Percentiles rank a stretch among this genome's conserved stretches.
These are phyloP conservation scores for Pelargonium myrrhifolium DNA, from an alignment of 441 rosid genomes.

Conservation along the genomic window DNA sequence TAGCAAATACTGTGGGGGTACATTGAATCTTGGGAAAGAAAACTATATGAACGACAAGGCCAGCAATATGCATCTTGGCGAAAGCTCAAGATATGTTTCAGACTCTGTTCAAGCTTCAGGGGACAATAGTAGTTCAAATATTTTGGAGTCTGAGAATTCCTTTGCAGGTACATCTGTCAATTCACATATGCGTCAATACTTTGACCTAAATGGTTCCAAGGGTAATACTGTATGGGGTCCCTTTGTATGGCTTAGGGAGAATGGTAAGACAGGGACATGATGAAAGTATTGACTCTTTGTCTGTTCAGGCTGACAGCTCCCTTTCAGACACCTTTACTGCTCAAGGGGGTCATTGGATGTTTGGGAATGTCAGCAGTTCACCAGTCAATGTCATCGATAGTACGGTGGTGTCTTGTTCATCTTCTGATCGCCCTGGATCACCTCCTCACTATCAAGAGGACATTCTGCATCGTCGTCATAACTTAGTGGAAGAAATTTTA, in stretches of 20 bases:
- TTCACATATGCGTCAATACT: constrained; percentile 24
- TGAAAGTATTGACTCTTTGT: constrained; percentile 28
- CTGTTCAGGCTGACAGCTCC: constrained; percentile 26
- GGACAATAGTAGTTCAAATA: constrained; percentile 38
- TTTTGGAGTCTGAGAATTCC: constrained; percentile 42
- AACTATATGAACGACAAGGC: constrained; percentile 27
- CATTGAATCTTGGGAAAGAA: constrained; percentile 31
- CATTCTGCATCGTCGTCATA: constrained; percentile 71
- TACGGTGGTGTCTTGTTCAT: constrained; percentile 35
- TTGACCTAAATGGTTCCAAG: constrained; percentile 26
- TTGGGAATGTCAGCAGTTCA: constrained; percentile 31
- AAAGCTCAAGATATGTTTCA: constrained; percentile 40
- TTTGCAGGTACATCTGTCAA: constrained; percentile 28
- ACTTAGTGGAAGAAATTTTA: constrained; percentile 81
- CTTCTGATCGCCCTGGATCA: constrained; percentile 47
- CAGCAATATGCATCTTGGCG: constrained; percentile 37
- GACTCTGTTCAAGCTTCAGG: constrained; percentile 52
- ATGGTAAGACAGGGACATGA: constrained; percentile 33
- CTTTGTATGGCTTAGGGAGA: constrained; percentile 28
- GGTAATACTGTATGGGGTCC: too few species aligned
- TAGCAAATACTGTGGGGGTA: constrained; percentile 23
- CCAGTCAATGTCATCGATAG: constrained; percentile 39
- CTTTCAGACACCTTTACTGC: constrained; percentile 24
- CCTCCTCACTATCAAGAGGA: constrained; percentile 84
- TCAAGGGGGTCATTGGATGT: constrained; percentile 25